Conservation (phyloP, 805 yeast species). For the Saccharomycopsis fodiens region DNA sequence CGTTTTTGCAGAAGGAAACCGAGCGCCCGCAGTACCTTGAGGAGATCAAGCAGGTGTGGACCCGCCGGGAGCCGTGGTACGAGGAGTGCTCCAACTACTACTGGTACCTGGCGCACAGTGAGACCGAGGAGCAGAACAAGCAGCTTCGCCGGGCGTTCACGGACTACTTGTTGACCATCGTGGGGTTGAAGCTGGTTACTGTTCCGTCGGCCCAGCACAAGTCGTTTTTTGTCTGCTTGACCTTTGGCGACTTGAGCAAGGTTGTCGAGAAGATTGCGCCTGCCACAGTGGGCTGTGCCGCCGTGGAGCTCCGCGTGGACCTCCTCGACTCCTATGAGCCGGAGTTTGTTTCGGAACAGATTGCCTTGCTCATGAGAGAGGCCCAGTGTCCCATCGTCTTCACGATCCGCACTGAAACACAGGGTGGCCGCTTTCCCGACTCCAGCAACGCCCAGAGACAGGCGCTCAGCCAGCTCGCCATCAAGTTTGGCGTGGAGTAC, state of each 20-base stretch:
- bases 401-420: conserved; percentile 69
- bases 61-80: conserved; percentile 72
- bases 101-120: conserved; percentile 72
- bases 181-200: conserved; percentile 39
- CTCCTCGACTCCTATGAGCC: conserved; percentile 42
- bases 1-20: conserved; percentile 67
- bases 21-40: conserved; percentile 82
- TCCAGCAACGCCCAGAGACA: conserved; percentile 39
- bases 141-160: conserved; percentile 53
- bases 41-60: conserved; percentile 80
- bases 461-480: conserved; percentile 50
- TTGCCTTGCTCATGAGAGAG: conserved; percentile 58
- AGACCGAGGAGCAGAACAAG: conserved; percentile 43
- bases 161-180: conserved; percentile 48
- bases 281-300: conserved; percentile 63
- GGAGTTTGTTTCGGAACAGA: conserved; percentile 63
- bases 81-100: conserved; percentile 69
- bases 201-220: conserved; percentile 30
- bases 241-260: conserved; percentile 50
- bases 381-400: conserved; percentile 69
- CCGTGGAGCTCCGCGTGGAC: conserved; percentile 81
- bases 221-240: conserved; percentile 68
- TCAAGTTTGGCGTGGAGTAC: conserved; percentile 71
- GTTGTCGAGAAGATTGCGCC: conserved; percentile 40
- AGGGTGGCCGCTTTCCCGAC: conserved; percentile 80